These are phyloP conservation scores for Hyphopichia homilentoma DNA, from an alignment of 805 yeast genomes.

Conservation along the genomic window DNA sequence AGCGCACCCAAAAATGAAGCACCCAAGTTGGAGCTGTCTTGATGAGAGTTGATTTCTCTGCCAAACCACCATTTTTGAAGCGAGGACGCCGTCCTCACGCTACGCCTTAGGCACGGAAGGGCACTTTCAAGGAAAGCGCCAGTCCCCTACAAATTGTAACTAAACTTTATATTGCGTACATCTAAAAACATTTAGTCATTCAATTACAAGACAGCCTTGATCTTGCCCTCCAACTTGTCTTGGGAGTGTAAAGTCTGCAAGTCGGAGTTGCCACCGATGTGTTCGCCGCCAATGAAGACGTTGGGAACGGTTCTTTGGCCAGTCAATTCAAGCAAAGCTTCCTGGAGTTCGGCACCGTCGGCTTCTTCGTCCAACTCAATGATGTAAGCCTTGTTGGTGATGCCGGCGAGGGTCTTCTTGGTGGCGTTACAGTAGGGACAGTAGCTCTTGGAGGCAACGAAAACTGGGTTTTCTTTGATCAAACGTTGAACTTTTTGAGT, in stretches of 20 bases:
- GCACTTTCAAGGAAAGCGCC: too few relatives aligned
- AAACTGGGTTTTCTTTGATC: slow-evolving; percentile 62
- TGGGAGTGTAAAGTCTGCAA: slow-evolving; percentile 64
- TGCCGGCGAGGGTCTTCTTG: slow-evolving; percentile 42
- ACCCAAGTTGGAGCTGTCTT: too few relatives aligned
- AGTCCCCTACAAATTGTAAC: too few relatives aligned
- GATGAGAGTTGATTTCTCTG: too few relatives aligned
- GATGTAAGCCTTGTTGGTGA: slow-evolving; percentile 46
- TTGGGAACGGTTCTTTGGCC: slow-evolving; percentile 95
- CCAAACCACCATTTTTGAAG: too few relatives aligned
- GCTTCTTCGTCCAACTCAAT: slow-evolving; percentile 51
- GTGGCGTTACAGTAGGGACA: slow-evolving; percentile 42
- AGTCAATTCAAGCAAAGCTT: slow-evolving; percentile 68
- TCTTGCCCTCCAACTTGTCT: slow-evolving; percentile 52
- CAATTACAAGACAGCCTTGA: slow-evolving; percentile 35
- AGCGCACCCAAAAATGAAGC: too few relatives aligned
- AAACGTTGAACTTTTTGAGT: slow-evolving; percentile 56
- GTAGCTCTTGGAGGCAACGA: slow-evolving; percentile 70
- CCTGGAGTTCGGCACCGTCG: slow-evolving; percentile 83
- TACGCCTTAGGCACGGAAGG: too few relatives aligned
- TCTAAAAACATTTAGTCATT: background rate
- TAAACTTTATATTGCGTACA: too few relatives aligned
- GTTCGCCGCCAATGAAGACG: slow-evolving; percentile 84
- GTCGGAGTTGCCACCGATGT: slow-evolving; percentile 94
- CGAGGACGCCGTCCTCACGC: too few relatives aligned